Percentiles rank a stretch among this genome's conserved stretches.
These are phyloP conservation scores for Sclerotinia sclerotiorum DNA, from an alignment of 2,329 filamentous ascomycete species.

Conservation along the genomic window DNA sequence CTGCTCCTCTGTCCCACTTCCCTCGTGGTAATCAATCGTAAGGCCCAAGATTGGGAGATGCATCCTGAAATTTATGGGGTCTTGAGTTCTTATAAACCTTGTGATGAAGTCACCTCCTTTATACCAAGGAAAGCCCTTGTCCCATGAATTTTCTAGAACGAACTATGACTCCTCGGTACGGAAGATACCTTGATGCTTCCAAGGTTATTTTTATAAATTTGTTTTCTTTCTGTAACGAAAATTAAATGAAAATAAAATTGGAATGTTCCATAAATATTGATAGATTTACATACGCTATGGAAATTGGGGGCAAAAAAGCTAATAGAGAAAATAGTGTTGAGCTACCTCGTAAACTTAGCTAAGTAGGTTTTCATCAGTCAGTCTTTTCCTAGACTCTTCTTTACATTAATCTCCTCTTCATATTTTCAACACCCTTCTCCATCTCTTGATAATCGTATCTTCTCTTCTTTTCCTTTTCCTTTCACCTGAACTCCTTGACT, in stretches of 20 bases:
- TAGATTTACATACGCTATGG: not conserved
- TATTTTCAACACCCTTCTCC: not conserved
- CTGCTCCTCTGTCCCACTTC: not conserved
- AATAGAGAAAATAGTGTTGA: not conserved
- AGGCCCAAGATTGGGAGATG: not conserved
- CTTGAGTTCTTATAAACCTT: not conserved
- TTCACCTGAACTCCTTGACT: not conserved
- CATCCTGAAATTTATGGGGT: not conserved
- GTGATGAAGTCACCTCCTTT: conserved; percentile 17
- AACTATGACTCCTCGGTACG: no score
- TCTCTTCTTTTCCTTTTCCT: no score
- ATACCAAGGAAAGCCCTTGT: conserved; percentile 8
- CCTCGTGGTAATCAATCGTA: not conserved
- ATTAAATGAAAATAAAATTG: conserved; percentile 11
- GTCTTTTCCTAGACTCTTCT: not conserved
- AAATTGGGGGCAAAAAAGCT: not conserved
- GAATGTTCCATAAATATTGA: conserved; percentile 7
- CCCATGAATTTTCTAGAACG: not conserved
- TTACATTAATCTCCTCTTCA: not conserved
- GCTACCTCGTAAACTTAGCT: no score
- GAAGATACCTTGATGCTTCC: not conserved
- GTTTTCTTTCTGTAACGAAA: conserved; percentile 3
- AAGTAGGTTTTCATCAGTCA: not conserved
- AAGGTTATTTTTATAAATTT: not conserved
- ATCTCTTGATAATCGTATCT: not conserved